Evolutionary conservation across 2,329 filamentous ascomycete species (phyloP).

Genomic region (Trichoderma koningii): DNA sequence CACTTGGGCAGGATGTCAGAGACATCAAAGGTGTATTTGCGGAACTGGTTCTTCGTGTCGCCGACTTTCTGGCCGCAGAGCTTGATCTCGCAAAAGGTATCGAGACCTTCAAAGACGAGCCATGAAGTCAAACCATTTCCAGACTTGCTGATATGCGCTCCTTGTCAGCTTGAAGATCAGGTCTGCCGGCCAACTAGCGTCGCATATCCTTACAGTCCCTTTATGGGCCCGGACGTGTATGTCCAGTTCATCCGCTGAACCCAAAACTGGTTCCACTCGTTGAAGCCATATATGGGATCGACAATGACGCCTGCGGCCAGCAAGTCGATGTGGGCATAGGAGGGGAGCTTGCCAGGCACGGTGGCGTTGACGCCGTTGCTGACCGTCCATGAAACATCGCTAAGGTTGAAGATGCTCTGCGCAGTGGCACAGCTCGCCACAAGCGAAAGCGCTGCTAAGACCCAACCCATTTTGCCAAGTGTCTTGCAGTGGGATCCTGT

Average conservation of each 20-base stretch:
- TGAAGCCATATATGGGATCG: constrained; percentile 48
- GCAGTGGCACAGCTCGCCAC: background rate
- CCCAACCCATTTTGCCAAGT: constrained; percentile 7
- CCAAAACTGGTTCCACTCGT: constrained; percentile 63
- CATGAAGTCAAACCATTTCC: constrained; percentile 44
- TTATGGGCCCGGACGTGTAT: constrained; percentile 51
- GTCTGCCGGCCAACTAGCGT: background rate
- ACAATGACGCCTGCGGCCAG: constrained; percentile 54
- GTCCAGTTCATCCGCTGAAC: constrained; percentile 58
- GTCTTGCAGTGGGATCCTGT: background rate
- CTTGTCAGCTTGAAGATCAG: background rate
- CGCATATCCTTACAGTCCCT: constrained; percentile 40
- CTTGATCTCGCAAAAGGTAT: constrained; percentile 60
- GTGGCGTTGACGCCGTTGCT: constrained; percentile 29
- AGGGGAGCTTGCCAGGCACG: constrained; percentile 57
- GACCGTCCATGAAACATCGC: constrained; percentile 21
- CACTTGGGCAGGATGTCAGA: constrained; percentile 44
- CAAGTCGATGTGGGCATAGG: constrained; percentile 62
- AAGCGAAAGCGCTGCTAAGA: constrained; percentile 3
- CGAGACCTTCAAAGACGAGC: constrained; percentile 63
- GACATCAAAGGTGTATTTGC: constrained; percentile 62
- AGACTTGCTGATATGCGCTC: constrained; percentile 32
- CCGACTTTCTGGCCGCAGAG: constrained; percentile 58
- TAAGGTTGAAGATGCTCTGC: constrained; percentile 8
- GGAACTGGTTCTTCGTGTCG: constrained; percentile 62